A percentile compares a stretch with the other conserved stretches of the same genome.
phyloP scores from a whole-genome alignment of 2,329 filamentous ascomycete genomes.

The Nannizziopsis arthrosporioides region DNA sequence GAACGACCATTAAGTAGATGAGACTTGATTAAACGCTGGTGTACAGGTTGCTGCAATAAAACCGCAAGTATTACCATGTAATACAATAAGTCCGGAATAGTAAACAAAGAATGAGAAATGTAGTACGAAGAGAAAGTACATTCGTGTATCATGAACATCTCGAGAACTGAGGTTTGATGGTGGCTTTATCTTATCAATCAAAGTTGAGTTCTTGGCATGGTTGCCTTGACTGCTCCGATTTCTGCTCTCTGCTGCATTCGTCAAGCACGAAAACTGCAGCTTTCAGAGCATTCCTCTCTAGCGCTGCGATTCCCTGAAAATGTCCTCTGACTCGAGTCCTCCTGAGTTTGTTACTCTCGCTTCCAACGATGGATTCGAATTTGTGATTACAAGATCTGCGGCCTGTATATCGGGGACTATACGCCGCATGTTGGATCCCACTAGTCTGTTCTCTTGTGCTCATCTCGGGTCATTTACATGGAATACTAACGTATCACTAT shows the following conservation, averaged over 20 bases:
- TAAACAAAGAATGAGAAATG: too few species aligned
- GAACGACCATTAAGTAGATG: too few species aligned
- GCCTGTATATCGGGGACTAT: constrained; percentile 52
- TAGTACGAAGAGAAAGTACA: too few species aligned
- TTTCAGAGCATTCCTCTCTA: background rate
- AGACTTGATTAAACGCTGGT: too few species aligned
- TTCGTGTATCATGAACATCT: too few species aligned
- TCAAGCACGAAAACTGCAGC: background rate
- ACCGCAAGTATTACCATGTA: too few species aligned
- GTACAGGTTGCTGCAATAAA: too few species aligned
- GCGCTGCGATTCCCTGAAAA: background rate
- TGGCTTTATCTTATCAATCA: constrained; percentile 10
- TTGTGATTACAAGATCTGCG: constrained; percentile 49
- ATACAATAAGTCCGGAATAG: too few species aligned
- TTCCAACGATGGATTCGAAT: constrained; percentile 54
- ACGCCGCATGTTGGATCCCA: constrained; percentile 51
- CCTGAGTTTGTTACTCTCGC: constrained; percentile 52
- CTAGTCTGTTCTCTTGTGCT: constrained; percentile 35
- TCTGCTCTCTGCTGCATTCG: background rate
- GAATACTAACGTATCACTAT: background rate
- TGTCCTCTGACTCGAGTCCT: constrained; percentile 5
- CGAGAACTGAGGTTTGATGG: too few species aligned
- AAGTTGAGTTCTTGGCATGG: background rate
- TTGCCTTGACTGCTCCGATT: background rate
- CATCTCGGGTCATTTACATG: background rate